These are phyloP conservation scores for Fonsecaea monophora DNA, from an alignment of 2,329 filamentous ascomycete genomes.

Conservation along the genomic window DNA sequence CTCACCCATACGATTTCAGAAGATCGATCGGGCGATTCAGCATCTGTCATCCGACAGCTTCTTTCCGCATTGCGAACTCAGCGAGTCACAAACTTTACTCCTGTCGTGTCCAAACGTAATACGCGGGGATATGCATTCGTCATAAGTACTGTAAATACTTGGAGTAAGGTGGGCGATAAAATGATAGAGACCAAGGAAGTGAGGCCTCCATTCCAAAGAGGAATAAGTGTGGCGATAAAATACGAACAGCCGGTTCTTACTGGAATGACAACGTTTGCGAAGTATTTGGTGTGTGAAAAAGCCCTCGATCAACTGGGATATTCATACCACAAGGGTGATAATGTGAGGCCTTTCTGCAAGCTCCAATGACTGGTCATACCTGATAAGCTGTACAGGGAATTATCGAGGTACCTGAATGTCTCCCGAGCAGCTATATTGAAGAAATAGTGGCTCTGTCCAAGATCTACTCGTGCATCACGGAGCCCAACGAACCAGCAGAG, in stretches of 20 bases:
- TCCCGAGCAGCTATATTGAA: neutral
- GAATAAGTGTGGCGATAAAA: neutral
- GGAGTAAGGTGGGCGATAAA: too few species aligned
- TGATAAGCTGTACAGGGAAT: neutral
- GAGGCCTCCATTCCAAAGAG: neutral
- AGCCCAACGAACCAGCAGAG: neutral
- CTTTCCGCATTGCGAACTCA: neutral
- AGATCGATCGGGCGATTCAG: neutral
- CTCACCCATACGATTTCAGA: neutral
- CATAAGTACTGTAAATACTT: too few species aligned
- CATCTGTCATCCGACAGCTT: neutral
- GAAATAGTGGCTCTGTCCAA: neutral
- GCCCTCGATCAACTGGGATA: neutral
- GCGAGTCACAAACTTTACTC: neutral
- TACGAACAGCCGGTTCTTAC: neutral
- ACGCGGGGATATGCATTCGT: too few species aligned
- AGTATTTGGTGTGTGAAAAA: neutral
- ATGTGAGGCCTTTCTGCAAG: neutral
- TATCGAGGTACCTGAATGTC: neutral
- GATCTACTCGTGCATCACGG: neutral
- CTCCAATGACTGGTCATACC: neutral
- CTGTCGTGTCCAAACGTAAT: neutral
- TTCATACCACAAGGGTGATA: neutral
- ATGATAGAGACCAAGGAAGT: too few species aligned
- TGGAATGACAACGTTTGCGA: neutral